Base-by-base conservation (phyloP, 2,329 filamentous ascomycete species). In the Epichloe sibirici region DNA sequence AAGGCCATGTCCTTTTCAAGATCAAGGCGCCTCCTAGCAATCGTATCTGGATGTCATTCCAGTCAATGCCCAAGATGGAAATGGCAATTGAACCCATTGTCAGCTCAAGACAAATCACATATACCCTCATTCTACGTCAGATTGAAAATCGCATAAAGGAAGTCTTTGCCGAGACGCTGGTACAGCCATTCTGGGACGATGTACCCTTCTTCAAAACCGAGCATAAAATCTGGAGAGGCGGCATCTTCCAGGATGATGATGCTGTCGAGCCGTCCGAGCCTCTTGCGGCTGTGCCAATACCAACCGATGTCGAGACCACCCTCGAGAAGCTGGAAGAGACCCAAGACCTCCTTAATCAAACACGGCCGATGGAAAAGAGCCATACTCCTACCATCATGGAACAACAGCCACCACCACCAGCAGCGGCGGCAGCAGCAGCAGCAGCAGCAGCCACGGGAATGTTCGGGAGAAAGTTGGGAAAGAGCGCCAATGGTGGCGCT, bases 21-120 rank as follows among this genome's bases (percentile, higher is more conserved):
- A 83, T 97, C 67, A 98, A 98, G 67, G 88, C 93, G 6, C 89
- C 91, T 15, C 93, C 93, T 0, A 96, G 90, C 67, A 98, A 98
- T 66, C 82, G 93, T 42, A 68, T 95, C n/a, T 98, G 93, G 93
- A 81, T 97, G 59, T 85, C 90, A 1, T 98, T 98, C 64, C 88
- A 94, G 65, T 82, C 82, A n/a, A 88, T 90, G 76, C 93, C 93
- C 17, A 90, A 91, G 63, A 86, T 98, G 72, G 90, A 95, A 56
- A 83, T 96, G 76, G 82, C 82, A n/a, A 88, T 97, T 44, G 90
- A 97, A 65, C 93, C 93, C 3, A 90, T 98, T 59, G 90, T 98
- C 49, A 95, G 90, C 70, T 86, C 90, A 13, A 82, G 91, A 53
- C 91, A 97, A 65, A 95, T 98, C 58, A 97, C 93, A 0, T 97